phyloP scores from a whole-genome alignment of 805 yeast species.

The Middelhovenomyces tepae region DNA sequence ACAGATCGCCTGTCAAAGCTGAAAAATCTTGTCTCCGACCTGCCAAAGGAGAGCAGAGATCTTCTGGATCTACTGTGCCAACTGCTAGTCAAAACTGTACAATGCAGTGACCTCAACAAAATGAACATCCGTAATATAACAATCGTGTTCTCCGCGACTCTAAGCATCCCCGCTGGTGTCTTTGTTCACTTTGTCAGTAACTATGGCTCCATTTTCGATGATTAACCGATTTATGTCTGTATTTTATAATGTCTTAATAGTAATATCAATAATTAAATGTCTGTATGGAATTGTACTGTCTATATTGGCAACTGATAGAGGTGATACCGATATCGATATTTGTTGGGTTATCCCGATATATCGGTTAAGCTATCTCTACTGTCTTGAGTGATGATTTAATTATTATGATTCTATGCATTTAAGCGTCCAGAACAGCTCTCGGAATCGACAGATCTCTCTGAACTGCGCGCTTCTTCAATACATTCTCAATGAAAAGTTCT shows the following conservation, averaged over 20 bases:
- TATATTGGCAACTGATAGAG: too few relatives aligned
- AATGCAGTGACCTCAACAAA: conserved; percentile 55
- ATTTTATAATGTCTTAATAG: conserved; percentile 3
- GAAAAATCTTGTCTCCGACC: conserved; percentile 21
- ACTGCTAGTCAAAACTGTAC: conserved; percentile 55
- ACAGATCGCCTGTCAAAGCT: conserved; percentile 22
- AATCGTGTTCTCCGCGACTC: conserved; percentile 76
- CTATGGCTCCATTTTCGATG: conserved; percentile 52
- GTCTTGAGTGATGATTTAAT: too few relatives aligned
- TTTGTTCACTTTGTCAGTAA: conserved; percentile 54
- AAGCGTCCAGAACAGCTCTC: too few relatives aligned
- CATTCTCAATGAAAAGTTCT: conserved; percentile 93
- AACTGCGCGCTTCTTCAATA: conserved; percentile 75
- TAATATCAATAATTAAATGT: too few relatives aligned
- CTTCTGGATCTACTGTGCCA: conserved; percentile 58
- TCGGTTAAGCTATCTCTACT: too few relatives aligned
- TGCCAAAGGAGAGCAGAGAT: conserved; percentile 28
- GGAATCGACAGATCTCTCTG: too few relatives aligned
- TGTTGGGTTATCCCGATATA: too few relatives aligned
- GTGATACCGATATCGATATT: too few relatives aligned
- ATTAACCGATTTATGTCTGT: conserved; percentile 13
- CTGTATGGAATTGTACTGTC: too few relatives aligned
- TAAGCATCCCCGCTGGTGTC: conserved; percentile 56
- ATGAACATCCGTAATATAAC: conserved; percentile 77
- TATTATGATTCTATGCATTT: too few relatives aligned